Conservation (phyloP, 208 protist species). For the Histomonas meleagridis region DNA sequence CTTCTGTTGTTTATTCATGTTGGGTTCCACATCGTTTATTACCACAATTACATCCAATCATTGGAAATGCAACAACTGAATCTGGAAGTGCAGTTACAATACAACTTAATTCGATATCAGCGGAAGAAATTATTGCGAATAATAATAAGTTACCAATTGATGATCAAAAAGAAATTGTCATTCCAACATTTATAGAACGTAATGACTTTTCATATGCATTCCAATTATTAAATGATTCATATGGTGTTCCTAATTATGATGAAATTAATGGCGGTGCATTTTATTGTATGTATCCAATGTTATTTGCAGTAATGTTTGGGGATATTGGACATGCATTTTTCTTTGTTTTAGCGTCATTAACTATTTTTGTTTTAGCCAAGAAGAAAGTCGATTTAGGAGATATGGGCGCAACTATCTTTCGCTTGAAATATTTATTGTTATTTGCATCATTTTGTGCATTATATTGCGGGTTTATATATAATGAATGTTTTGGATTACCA, state of each 20-base stretch:
- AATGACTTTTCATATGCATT: slow-evolving; percentile 84
- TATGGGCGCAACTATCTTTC: background rate
- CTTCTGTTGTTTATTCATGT: background rate
- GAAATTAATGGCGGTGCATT: slow-evolving; percentile 49
- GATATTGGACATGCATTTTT: slow-evolving; percentile 85
- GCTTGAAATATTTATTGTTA: slow-evolving; percentile 74
- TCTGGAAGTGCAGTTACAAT: background rate
- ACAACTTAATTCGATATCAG: background rate
- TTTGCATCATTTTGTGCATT: slow-evolving; percentile 82
- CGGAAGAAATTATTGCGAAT: background rate
- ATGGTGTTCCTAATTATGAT: slow-evolving; percentile 56
- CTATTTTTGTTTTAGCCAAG: background rate
- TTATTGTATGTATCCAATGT: slow-evolving; percentile 56
- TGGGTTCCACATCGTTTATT: background rate
- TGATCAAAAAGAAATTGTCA: slow-evolving; percentile 37
- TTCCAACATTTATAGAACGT: slow-evolving; percentile 82
- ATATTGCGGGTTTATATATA: slow-evolving; percentile 90
- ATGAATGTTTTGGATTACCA: slow-evolving; percentile 73
- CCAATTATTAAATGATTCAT: slow-evolving; percentile 82
- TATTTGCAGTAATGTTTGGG: slow-evolving; percentile 98
- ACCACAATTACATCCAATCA: background rate
- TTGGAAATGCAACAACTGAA: background rate
- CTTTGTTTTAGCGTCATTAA: slow-evolving; percentile 23
- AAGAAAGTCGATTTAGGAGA: background rate
- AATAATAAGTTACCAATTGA: too few species aligned